Percentiles rank a stretch among this genome's conserved stretches.
Evolutionary conservation across 352 stramenopile genomes (phyloP).

Genomic region (Globisporangium middletonii): DNA sequence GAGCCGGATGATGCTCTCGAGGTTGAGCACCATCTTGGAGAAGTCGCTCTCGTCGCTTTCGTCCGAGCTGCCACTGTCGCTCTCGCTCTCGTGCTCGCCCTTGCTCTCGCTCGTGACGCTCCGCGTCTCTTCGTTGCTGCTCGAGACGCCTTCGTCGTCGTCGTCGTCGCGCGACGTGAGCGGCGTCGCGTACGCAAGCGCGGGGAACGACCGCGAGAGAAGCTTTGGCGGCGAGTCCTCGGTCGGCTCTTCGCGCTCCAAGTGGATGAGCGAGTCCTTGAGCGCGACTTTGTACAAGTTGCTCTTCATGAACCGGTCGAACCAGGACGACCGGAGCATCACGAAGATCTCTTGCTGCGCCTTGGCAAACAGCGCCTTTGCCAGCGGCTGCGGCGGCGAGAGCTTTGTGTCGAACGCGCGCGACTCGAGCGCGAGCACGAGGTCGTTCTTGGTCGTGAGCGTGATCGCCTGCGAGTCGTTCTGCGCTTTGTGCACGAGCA

Average conservation of each 20-base stretch:
- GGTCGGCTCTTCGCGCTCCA: conserved; percentile 50
- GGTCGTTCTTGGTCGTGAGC: conserved; percentile 62
- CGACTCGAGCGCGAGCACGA: conserved; percentile 42
- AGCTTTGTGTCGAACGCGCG: conserved; percentile 37
- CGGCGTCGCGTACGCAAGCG: conserved; percentile 18
- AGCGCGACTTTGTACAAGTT: conserved; percentile 76
- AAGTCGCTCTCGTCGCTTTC: conserved; percentile 40
- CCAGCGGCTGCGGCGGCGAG: conserved; percentile 31
- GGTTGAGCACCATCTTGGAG: conserved; percentile 57
- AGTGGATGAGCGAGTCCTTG: conserved; percentile 63
- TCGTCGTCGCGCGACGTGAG: neutral
- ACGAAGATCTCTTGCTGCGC: conserved; percentile 81
- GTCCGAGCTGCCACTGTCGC: conserved; percentile 31
- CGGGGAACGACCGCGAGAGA: conserved; percentile 54
- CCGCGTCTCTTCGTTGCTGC: conserved; percentile 12
- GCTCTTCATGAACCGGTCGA: conserved; percentile 80
- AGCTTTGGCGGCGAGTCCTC: conserved; percentile 66
- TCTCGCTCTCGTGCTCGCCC: conserved; percentile 26
- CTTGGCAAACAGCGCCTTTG: conserved; percentile 44
- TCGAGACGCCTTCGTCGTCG: conserved; percentile 8
- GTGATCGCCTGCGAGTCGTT: conserved; percentile 78
- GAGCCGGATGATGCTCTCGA: conserved; percentile 81
- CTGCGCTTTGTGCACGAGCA: conserved; percentile 67
- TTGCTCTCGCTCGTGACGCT: conserved; percentile 13
- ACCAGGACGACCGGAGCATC: conserved; percentile 77